Base-by-base conservation (phyloP, 495 filamentous ascomycete species). In the Xylaria venustula region DNA sequence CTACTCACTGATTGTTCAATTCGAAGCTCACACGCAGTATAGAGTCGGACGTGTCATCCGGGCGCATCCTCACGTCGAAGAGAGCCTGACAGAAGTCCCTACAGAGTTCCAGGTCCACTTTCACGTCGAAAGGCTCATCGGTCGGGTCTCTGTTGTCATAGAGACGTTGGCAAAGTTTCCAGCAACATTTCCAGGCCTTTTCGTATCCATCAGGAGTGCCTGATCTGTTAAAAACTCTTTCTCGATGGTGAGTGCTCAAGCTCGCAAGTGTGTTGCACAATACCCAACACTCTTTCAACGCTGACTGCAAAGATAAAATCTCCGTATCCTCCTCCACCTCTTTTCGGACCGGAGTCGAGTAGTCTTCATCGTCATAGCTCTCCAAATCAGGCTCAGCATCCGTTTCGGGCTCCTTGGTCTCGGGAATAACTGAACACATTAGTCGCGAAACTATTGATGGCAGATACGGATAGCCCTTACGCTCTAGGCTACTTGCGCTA, bases 11-110 rank as follows among this genome's bases (percentile, higher is more conserved):
- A 69, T 97, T 97, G 70, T 96, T 96, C 9, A 97, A 83, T 74
- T 96, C 92, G 67, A 96, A 96, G 78, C 91, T 95, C 56, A 97
- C 92, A 40, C 92, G 78, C 46, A 97, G 72, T 19, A 97, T 89
- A 1, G 91, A 94, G 71, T 97, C 92, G 0, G 88, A 81, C 1
- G 85, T 75, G 50, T 93, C 91, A 58, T 93, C 87, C 30, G 86
- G 84, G 68, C 86, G 84, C 58, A 86, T 81, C 46, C 92, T 80
- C 19, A 91, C 87, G 67, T 97, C 91, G 66, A 97, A 97, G 22
- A 97, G 78, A 9, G 90, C 81, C 70, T 94, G 91, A 70, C 92
- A 97, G 68, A 97, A 97, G 51, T 94, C 91, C 42, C 92, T 85
- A 69, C 92, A 96, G 19, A 96, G 78, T 68, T 96, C 92, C 28